Conservation (phyloP, 768 basidiomycete genomes). For the Agaricus sinodeliciosus region DNA sequence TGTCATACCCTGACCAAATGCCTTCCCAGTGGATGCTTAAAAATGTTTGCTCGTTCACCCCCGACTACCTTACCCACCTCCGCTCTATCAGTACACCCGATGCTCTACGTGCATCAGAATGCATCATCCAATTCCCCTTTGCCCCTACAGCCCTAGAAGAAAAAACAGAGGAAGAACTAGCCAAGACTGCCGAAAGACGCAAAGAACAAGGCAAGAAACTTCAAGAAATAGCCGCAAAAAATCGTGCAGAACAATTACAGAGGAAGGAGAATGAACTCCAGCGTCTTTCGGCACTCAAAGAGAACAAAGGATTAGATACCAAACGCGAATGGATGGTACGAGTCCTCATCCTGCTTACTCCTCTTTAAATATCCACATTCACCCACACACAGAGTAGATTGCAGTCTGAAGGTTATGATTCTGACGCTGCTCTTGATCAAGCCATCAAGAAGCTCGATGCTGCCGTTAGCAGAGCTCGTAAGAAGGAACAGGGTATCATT, state of each 20-base stretch:
- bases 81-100: conserved; percentile 60
- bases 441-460: conserved; percentile 82
- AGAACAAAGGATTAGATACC: conserved; percentile 48
- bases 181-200: conserved; percentile 67
- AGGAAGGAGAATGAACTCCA: conserved; percentile 75
- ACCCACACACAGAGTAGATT: conserved; percentile 42
- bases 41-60: conserved; percentile 76
- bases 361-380: background rate
- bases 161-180: conserved; percentile 88
- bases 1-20: background rate
- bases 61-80: conserved; percentile 69
- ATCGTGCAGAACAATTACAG: conserved; percentile 76
- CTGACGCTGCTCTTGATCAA: conserved; percentile 73
- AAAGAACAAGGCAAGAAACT: conserved; percentile 83
- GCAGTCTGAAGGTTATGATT: conserved; percentile 64
- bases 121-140: conserved; percentile 87
- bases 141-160: conserved; percentile 57
- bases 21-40: conserved; percentile 79
- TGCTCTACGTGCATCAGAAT: conserved; percentile 55
- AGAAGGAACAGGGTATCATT: conserved; percentile 64
- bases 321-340: conserved; percentile 75
- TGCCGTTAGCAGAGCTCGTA: conserved; percentile 68
- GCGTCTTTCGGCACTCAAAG: conserved; percentile 56
- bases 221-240: conserved; percentile 87
- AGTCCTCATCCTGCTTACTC: conserved; percentile 4